Evolutionary conservation across 257 asterid species (phyloP).

Genomic region (Fraxinus quadrangulata): DNA sequence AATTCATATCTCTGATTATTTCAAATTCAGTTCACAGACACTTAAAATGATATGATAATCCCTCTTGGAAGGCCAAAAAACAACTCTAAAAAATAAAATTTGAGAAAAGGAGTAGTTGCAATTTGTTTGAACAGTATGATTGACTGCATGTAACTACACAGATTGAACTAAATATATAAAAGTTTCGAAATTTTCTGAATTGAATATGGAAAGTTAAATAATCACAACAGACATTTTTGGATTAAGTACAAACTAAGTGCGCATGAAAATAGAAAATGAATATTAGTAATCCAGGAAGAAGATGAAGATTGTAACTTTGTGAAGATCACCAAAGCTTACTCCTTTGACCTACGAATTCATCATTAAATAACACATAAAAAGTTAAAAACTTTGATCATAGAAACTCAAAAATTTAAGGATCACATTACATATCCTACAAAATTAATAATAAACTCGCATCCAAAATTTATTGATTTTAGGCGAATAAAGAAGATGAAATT

Average conservation of each 20-base stretch:
- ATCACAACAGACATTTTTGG: not conserved
- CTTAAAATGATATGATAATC: not conserved
- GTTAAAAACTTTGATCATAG: constrained; percentile 11
- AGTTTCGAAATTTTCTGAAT: constrained; percentile 4
- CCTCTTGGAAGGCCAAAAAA: not conserved
- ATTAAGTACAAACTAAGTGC: not conserved
- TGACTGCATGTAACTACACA: not conserved
- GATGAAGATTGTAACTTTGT: constrained; percentile 29
- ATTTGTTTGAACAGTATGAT: not conserved
- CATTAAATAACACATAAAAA: constrained; percentile 20
- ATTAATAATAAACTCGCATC: not conserved
- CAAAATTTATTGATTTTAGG: not conserved
- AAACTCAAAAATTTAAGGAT: constrained; percentile 9
- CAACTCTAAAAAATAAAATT: not conserved
- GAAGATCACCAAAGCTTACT: constrained; percentile 28
- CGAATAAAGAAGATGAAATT: not conserved
- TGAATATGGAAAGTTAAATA: constrained; percentile 4
- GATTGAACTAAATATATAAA: constrained; percentile 4
- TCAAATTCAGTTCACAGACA: not conserved
- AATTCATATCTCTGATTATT: not conserved
- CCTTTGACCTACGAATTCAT: constrained; percentile 22
- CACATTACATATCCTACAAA: not conserved
- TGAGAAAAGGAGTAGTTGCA: not conserved
- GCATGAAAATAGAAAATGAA: not conserved
- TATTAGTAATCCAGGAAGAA: not conserved